phyloP scores from a whole-genome alignment of 2,329 filamentous ascomycete genomes.

The Tolypocladium endophyticum region DNA sequence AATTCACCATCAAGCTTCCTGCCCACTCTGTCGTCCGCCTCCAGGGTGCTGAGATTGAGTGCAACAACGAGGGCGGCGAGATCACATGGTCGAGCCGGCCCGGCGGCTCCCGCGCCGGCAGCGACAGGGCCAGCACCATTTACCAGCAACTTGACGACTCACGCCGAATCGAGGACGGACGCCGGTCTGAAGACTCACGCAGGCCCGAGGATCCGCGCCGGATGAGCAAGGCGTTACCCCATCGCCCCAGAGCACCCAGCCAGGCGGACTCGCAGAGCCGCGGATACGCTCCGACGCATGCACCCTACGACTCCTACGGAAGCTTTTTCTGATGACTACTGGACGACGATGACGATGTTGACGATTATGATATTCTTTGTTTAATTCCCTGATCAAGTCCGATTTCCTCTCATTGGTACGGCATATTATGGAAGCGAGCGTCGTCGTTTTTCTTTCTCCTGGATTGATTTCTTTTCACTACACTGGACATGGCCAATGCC shows the following conservation, averaged over 20 bases:
- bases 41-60: constrained; percentile 47
- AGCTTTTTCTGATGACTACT: constrained; percentile 19
- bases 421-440: constrained; percentile 8
- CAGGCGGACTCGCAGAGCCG: constrained; percentile 35
- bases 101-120: constrained; percentile 28
- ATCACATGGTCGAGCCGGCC: constrained; percentile 39
- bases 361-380: constrained; percentile 16
- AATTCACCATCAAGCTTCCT: constrained; percentile 51
- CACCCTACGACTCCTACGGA: constrained; percentile 18
- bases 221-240: constrained; percentile 28
- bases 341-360: constrained; percentile 17
- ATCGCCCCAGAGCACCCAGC: constrained; percentile 36
- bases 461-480: constrained; percentile 15
- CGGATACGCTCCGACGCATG: constrained; percentile 16
- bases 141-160: constrained; percentile 36
- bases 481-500: neutral
- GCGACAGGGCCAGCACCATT: constrained; percentile 40
- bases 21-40: constrained; percentile 46
- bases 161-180: constrained; percentile 9
- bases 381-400: constrained; percentile 9
- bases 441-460: constrained; percentile 4
- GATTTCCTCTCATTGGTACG: neutral
- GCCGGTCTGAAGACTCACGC: constrained; percentile 22
- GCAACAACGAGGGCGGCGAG: constrained; percentile 46
- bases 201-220: constrained; percentile 33